Evolutionary conservation across 352 stramenopile genomes (phyloP).

Genomic region (Phytophthora uliginosa): DNA sequence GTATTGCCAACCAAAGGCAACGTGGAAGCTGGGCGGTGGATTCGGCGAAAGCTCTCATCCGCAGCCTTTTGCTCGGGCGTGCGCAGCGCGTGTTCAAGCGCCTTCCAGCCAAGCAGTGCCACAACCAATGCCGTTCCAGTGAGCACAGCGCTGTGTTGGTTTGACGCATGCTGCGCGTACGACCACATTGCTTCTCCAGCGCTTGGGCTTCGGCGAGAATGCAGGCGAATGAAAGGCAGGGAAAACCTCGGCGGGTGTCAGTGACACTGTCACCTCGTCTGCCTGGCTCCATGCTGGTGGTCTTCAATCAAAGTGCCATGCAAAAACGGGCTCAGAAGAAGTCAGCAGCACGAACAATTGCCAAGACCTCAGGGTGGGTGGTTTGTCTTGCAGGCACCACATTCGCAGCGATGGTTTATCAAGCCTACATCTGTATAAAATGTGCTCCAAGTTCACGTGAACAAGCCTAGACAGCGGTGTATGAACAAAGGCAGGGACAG

Average conservation of each 20-base stretch:
- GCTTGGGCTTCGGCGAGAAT: background rate
- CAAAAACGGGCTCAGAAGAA: background rate
- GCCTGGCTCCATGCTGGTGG: background rate
- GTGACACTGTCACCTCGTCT: slow-evolving; percentile 6
- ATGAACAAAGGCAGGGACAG: background rate
- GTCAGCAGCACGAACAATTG: background rate
- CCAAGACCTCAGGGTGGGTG: too few species aligned
- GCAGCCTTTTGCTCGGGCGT: slow-evolving; percentile 20
- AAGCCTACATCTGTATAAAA: too few species aligned
- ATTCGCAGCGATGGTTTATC: too few species aligned
- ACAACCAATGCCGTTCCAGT: slow-evolving; percentile 15
- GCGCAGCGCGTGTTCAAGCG: slow-evolving; percentile 12
- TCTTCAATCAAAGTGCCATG: slow-evolving; percentile 1
- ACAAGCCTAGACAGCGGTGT: too few species aligned
- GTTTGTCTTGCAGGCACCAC: too few species aligned
- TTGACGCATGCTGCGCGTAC: slow-evolving; percentile 12
- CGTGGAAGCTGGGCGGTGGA: slow-evolving; percentile 36
- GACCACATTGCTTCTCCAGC: slow-evolving; percentile 17
- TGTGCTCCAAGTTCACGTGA: too few species aligned
- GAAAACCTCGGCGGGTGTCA: too few species aligned
- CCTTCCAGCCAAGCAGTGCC: slow-evolving; percentile 18
- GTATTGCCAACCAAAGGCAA: slow-evolving; percentile 48
- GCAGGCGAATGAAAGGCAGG: background rate
- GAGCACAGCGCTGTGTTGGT: slow-evolving; percentile 11
- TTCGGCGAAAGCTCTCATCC: slow-evolving; percentile 20